Conservation (phyloP, 768 basidiomycete species). For the Gautieria morchelliformis region DNA sequence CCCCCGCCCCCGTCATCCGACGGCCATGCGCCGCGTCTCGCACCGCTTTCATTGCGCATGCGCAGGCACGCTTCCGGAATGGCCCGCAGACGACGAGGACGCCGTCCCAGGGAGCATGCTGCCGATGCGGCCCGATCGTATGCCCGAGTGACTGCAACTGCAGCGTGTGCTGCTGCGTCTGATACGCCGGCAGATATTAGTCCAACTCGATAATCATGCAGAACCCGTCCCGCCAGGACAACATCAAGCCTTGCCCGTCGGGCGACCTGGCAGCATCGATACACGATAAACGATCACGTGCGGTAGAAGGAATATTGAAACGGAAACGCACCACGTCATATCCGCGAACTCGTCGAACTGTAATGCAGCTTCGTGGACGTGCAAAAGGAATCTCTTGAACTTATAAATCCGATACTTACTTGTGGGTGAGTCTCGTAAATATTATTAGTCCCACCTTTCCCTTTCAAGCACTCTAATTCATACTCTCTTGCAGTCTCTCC, state of each 20-base stretch:
- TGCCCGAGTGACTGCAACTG: slow-evolving; percentile 89
- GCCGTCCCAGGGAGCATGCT: slow-evolving; percentile 26
- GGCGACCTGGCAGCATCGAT: slow-evolving; percentile 70
- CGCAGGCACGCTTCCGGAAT: slow-evolving; percentile 12
- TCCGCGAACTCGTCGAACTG: slow-evolving; percentile 98
- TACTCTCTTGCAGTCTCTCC: no score
- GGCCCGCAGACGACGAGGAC: slow-evolving; percentile 12
- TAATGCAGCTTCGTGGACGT: slow-evolving; percentile 92
- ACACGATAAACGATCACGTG: neutral
- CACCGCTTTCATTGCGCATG: slow-evolving; percentile 24
- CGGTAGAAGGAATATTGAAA: slow-evolving; percentile 4
- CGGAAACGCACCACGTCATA: slow-evolving; percentile 82
- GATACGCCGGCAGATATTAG: slow-evolving; percentile 80
- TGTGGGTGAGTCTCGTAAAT: no score
- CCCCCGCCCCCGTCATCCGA: slow-evolving; percentile 8
- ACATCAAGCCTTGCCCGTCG: slow-evolving; percentile 86
- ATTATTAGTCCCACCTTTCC: no score
- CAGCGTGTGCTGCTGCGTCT: slow-evolving; percentile 87
- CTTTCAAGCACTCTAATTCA: no score
- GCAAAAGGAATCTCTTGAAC: no score
- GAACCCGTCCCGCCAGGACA: slow-evolving; percentile 92
- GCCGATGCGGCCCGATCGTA: slow-evolving; percentile 20
- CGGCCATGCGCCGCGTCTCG: slow-evolving; percentile 25
- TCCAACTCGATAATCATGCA: slow-evolving; percentile 94
- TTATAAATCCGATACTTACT: no score